Base-by-base conservation (phyloP, 305 asterid species). In the Coffea humblotiana region DNA sequence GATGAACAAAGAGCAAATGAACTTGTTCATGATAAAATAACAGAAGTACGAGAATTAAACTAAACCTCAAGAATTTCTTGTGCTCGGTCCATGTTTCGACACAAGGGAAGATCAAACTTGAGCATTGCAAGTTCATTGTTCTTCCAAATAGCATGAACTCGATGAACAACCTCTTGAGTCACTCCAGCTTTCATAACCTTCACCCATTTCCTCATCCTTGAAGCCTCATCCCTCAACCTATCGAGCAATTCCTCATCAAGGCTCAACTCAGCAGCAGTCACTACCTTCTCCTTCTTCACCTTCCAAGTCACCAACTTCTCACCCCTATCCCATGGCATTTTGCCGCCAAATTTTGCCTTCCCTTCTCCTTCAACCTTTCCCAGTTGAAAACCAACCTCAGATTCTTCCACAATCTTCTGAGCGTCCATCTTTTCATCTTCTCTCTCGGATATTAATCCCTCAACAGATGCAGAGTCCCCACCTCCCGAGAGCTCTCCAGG, bases 151-250 rank as follows among this genome's bases (percentile, higher is more conserved):
- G 78, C 79, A 72, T 71, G 89, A 82, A 96, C 84, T 88, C 89
- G 93, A 88, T 90, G 88, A 76, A 92, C 90, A 79, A 90, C 98
- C 80, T 86, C 90, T 84, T 85, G 91, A 78, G 92, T 94, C 71
- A 96, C 97, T 70, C 99, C 99, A 69, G 92, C 92, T 88, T 96
- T 96, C 91, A 86, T 96, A 86, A 94, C 97, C 84, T 96, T 94
- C 74, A 92, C 92, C 99, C 99, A 96, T 83, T 82, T 89, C 86
- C 79, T 87, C 65, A 94, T 89, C 83, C 51, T 66, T 74, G 87
- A 88, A 86, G 98, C 94, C 86, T 91, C 94, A 78, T 77, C 79
- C 84, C 91, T 88, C 90, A 96, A 83, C 80, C 95, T 92, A 66
- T 90, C 88, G 64, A 96, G 88, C 85, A 96, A 86, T 82, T 78